These are phyloP conservation scores for Candida golubevii DNA, from an alignment of 805 yeast species.

Conservation along the genomic window DNA sequence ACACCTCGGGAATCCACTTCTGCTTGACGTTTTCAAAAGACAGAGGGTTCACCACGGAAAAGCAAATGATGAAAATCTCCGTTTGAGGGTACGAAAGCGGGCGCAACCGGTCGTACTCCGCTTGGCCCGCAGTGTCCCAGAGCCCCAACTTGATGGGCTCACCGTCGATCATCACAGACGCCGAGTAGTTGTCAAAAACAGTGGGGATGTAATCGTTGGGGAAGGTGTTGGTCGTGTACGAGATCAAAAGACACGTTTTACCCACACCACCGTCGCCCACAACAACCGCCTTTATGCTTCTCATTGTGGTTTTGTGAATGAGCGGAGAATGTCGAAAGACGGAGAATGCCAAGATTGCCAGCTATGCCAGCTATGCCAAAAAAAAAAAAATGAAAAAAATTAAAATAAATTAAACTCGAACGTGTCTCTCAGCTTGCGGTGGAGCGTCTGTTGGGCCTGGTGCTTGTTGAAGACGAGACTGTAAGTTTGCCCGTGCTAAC, in stretches of 20 bases:
- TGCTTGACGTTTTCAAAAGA: conserved; percentile 76
- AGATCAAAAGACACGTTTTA: conserved; percentile 81
- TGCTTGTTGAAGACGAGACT: no score
- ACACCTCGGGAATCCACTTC: conserved; percentile 77
- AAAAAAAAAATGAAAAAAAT: no score
- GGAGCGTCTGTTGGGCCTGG: no score
- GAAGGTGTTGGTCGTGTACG: conserved; percentile 88
- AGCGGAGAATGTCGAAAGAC: no score
- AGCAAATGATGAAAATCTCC: conserved; percentile 81
- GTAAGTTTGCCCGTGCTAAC: no score
- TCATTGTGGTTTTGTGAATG: conserved; percentile 35
- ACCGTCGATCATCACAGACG: conserved; percentile 76
- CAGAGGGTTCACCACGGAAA: conserved; percentile 75
- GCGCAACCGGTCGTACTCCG: conserved; percentile 84
- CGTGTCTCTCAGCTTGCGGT: no score
- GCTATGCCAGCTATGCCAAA: no score
- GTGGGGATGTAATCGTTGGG: conserved; percentile 94
- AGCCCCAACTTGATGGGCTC: conserved; percentile 80
- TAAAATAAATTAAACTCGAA: no score
- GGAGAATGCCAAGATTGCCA: no score
- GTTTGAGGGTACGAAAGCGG: conserved; percentile 92
- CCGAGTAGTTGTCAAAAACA: conserved; percentile 87
- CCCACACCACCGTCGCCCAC: conserved; percentile 97
- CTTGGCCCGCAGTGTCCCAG: conserved; percentile 97
- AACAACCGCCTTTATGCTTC: conserved; percentile 87